phyloP scores from a whole-genome alignment of 257 asterid genomes.

The Fraxinus excelsior region DNA sequence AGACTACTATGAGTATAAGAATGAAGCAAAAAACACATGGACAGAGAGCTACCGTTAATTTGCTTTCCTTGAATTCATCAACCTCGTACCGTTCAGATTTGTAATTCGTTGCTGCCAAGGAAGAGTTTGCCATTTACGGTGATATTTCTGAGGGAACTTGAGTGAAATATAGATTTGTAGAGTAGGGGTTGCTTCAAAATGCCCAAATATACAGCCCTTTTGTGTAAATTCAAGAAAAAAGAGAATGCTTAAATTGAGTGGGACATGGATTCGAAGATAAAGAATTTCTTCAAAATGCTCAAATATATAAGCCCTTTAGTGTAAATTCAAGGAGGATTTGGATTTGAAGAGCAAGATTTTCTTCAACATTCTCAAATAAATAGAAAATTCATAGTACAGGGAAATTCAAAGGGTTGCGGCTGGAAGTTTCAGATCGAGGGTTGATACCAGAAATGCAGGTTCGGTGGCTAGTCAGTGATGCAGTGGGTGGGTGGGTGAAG shows the following conservation, averaged over 20 bases:
- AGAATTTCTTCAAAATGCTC: background rate
- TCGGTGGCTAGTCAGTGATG: too few species aligned
- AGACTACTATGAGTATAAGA: conserved; percentile 49
- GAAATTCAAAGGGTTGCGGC: background rate
- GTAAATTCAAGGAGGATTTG: background rate
- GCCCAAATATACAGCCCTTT: conserved; percentile 40
- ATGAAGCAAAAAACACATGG: conserved; percentile 76
- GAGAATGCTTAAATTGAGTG: background rate
- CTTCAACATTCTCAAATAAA: background rate
- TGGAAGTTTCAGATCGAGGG: background rate
- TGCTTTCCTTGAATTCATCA: conserved; percentile 51
- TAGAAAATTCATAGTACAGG: background rate
- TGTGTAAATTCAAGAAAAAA: background rate
- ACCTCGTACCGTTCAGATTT: conserved; percentile 40
- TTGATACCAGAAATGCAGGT: background rate
- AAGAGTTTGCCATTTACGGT: conserved; percentile 51
- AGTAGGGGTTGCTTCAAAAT: conserved; percentile 22
- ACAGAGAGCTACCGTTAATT: conserved; percentile 82
- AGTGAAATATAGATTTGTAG: conserved; percentile 5
- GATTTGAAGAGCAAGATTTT: background rate
- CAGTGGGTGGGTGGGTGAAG: too few species aligned
- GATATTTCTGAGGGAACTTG: conserved; percentile 8
- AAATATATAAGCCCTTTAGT: background rate
- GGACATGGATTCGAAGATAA: background rate
- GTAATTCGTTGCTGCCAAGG: conserved; percentile 35